phyloP scores from a whole-genome alignment of 495 filamentous ascomycete genomes.

The Hyaloscypha bicolor region DNA sequence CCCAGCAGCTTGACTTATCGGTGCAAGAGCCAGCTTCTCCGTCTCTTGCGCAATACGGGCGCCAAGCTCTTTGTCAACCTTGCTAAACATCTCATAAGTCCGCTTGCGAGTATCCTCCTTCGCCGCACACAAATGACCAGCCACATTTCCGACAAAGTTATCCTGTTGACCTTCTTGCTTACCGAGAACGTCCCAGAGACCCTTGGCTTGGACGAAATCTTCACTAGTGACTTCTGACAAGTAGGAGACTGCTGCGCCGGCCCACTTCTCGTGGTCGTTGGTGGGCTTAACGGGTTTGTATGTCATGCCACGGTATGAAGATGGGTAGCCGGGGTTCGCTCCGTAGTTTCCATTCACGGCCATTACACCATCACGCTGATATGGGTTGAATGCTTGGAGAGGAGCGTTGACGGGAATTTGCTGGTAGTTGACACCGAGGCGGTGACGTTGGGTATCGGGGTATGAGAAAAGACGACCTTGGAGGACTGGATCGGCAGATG shows the following conservation, averaged over 20 bases:
- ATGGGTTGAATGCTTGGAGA: conserved; percentile 68
- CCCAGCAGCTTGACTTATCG: conserved; percentile 26
- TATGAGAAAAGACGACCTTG: conserved; percentile 84
- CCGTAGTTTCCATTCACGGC: conserved; percentile 70
- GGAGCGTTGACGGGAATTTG: conserved; percentile 82
- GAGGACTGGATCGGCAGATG: conserved; percentile 78
- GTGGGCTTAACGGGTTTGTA: conserved; percentile 60
- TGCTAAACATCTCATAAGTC: conserved; percentile 60
- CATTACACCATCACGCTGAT: conserved; percentile 77
- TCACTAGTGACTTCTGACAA: conserved; percentile 51
- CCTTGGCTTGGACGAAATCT: conserved; percentile 67
- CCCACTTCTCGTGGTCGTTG: conserved; percentile 66
- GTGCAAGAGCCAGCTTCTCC: conserved; percentile 46
- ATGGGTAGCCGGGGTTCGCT: conserved; percentile 68
- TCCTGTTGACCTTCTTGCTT: conserved; percentile 64
- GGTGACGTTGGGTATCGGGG: conserved; percentile 78
- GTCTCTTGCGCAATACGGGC: conserved; percentile 46
- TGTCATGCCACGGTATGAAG: conserved; percentile 59
- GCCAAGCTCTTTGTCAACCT: conserved; percentile 49
- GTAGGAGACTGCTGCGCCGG: conserved; percentile 43
- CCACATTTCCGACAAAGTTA: conserved; percentile 66
- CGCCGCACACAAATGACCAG: conserved; percentile 56
- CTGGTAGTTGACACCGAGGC: conserved; percentile 80
- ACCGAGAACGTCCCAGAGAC: conserved; percentile 68
- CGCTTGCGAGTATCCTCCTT: conserved; percentile 57